Conservation (phyloP, 2,329 filamentous ascomycete genomes). For the Diplocarpon mali region DNA sequence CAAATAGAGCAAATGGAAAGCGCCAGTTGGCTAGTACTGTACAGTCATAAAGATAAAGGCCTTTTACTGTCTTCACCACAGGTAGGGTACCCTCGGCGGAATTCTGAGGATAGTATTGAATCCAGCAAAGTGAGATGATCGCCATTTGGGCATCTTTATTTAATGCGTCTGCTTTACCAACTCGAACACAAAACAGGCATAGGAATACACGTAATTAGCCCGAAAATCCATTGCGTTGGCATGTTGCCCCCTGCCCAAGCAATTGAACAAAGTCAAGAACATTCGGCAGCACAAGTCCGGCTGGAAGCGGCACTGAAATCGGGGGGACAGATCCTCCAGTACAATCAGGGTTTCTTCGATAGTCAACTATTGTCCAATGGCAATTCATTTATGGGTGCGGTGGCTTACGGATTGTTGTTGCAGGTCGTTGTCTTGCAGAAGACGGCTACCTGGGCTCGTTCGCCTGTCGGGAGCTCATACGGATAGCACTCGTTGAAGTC, state of each 20-base stretch:
- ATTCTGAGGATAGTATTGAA: too few species aligned
- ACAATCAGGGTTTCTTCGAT: neutral
- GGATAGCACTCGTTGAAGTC: neutral
- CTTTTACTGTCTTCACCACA: too few species aligned
- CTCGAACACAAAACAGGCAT: too few species aligned
- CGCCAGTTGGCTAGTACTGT: too few species aligned
- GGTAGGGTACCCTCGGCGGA: too few species aligned
- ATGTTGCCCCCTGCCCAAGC: conserved; percentile 1
- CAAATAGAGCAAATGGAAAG: too few species aligned
- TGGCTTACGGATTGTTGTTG: conserved; percentile 1
- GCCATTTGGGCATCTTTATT: too few species aligned
- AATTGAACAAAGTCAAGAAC: neutral
- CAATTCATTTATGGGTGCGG: neutral
- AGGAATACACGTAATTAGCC: too few species aligned
- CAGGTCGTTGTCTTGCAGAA: conserved; percentile 1
- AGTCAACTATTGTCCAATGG: neutral
- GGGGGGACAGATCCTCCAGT: neutral
- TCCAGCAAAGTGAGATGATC: too few species aligned
- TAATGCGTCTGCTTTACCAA: too few species aligned
- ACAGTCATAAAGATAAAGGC: too few species aligned
- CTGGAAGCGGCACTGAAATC: neutral
- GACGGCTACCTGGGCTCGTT: neutral
- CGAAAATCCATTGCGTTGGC: conserved; percentile 1
- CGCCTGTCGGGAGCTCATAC: neutral
- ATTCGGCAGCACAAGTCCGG: neutral